These are phyloP conservation scores for Cucurbita argyrosperma DNA, from an alignment of 306 rosid species.

Conservation along the genomic window DNA sequence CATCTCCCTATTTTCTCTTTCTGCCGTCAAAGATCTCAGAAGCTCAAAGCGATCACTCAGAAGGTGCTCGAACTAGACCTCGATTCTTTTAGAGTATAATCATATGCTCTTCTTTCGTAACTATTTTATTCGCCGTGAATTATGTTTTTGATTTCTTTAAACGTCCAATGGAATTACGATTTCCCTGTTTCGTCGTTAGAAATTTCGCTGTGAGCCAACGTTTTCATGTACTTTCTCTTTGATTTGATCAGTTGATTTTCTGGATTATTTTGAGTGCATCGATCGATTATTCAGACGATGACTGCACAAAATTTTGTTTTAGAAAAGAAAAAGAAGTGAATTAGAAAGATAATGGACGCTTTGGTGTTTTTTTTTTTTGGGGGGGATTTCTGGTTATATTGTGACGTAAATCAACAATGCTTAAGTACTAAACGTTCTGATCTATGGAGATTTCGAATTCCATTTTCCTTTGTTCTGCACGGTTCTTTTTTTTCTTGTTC, in stretches of 20 bases:
- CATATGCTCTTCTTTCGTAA: neutral
- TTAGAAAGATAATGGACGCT: neutral
- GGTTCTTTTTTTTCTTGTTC: neutral
- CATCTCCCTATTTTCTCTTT: neutral
- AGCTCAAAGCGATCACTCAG: neutral
- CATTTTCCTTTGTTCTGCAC: neutral
- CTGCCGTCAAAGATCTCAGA: neutral
- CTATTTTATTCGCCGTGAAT: neutral
- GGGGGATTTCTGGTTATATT: neutral
- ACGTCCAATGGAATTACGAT: neutral
- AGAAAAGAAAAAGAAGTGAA: neutral
- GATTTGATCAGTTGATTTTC: neutral
- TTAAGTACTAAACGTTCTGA: neutral
- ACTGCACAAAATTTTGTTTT: neutral
- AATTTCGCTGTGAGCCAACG: neutral
- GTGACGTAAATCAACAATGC: neutral
- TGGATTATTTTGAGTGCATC: neutral
- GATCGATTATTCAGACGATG: neutral
- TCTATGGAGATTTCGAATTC: neutral
- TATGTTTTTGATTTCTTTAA: neutral
- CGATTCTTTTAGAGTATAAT: neutral
- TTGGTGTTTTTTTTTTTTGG: neutral
- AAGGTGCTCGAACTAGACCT: neutral
- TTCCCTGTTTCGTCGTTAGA: neutral
- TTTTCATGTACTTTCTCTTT: neutral